phyloP scores from a whole-genome alignment of 164 flowering plant genomes.

The Vitis labrusca region DNA sequence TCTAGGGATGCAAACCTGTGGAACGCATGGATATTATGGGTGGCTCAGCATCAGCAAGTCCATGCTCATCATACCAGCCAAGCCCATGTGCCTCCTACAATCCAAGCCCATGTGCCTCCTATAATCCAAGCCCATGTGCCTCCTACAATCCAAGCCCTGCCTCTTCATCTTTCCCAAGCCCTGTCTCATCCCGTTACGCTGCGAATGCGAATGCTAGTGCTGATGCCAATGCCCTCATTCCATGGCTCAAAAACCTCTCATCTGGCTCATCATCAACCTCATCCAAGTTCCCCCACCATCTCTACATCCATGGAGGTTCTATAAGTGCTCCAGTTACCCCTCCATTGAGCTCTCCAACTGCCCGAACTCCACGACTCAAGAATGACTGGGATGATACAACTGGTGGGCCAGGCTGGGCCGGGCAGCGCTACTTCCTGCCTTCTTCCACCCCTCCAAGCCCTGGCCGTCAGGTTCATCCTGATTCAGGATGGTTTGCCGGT shows the following conservation, averaged over 20 bases:
- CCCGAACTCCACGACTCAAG: constrained; percentile 62
- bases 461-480: constrained; percentile 63
- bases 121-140: constrained; percentile 17
- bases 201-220: constrained; percentile 36
- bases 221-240: constrained; percentile 84
- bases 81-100: constrained; percentile 25
- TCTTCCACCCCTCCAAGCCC: constrained; percentile 86
- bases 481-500: constrained; percentile 73
- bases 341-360: constrained; percentile 85
- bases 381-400: constrained; percentile 62
- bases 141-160: constrained; percentile 71
- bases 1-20: constrained; percentile 63
- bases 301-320: constrained; percentile 70
- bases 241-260: constrained; percentile 93
- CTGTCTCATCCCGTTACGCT: constrained; percentile 39
- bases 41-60: constrained; percentile 55
- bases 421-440: constrained; percentile 51
- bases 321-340: constrained; percentile 97
- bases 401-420: constrained; percentile 41
- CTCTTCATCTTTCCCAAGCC: constrained; percentile 78
- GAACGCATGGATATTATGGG: constrained; percentile 51
- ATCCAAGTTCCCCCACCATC: constrained; percentile 60
- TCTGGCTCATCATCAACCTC: constrained; percentile 62
- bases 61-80: constrained; percentile 62
- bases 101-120: no score